Base-by-base conservation (phyloP, 192 early-diverging fungal species). In the Podila epigama region DNA sequence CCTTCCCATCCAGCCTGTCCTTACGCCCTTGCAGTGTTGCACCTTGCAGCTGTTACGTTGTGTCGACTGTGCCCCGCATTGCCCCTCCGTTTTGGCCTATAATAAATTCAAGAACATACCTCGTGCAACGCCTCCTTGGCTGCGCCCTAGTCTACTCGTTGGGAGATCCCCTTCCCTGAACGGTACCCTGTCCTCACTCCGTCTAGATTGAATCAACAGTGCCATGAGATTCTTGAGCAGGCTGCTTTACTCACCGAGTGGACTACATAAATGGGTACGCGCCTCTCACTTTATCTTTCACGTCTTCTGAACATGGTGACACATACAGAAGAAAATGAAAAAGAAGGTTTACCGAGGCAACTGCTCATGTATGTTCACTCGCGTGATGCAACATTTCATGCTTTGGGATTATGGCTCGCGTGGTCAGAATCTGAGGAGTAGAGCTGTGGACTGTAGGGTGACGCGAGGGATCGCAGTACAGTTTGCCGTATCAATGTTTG, bases 161-260 rank as follows among this genome's bases (percentile, higher is more conserved):
- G 44, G 44, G 44, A 48, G 44, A 48, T 48, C 44, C 44, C 44
- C 44, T 48, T 48, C 44, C 44, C 44, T 48, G 44, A 5, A 48
- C 44, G 8, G 44, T 22, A 18, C 44, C 25, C 44, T 48, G n/a
- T 22, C n/a, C 44, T 48, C 44, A 20, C 44, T 0, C 20, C 7
- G 37, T 48, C n/a, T 18, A 5, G 25, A 22, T 48, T 48, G 44
- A 15, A 48, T 8, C 44, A 20, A n/a, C n/a, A n/a, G n/a, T n/a
- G n/a, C n/a, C n/a, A n/a, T n/a, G n/a, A n/a, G n/a, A n/a, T n/a
- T n/a, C n/a, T n/a, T n/a, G n/a, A n/a, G n/a, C n/a, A n/a, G n/a
- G n/a, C n/a, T n/a, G n/a, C n/a, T n/a, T n/a, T n/a, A n/a, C n/a
- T n/a, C n/a, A 44, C 44, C 44, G n/a, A 48, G 25, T 48, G n/a